These are phyloP conservation scores for Funneliformis caledonium DNA, from an alignment of 371 early-diverging fungal species.

Conservation along the genomic window DNA sequence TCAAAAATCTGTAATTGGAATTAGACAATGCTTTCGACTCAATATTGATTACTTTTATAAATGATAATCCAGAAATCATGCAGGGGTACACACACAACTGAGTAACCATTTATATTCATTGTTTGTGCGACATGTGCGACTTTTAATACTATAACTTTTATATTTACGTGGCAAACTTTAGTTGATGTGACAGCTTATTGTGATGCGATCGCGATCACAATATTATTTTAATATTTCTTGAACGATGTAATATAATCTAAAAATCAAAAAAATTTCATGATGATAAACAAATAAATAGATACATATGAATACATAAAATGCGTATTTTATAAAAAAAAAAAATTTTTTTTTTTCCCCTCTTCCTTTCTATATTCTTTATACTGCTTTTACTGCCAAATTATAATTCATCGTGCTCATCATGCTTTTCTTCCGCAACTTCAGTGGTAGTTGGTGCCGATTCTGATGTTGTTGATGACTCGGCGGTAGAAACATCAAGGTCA, in stretches of 20 bases:
- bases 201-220: not conserved
- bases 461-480: not conserved
- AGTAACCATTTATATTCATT: not conserved
- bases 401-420: not conserved
- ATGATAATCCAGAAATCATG: not conserved
- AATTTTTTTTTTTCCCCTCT: no score
- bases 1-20: not conserved
- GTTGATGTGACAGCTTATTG: not conserved
- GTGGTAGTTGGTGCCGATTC: not conserved
- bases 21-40: no score
- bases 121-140: not conserved
- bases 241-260: no score
- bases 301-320: no score
- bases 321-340: no score
- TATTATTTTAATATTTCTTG: no score
- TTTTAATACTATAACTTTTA: not conserved
- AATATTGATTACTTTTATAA: not conserved
- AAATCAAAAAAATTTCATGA: no score
- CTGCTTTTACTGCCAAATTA: not conserved
- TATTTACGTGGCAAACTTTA: not conserved
- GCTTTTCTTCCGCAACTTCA: not conserved
- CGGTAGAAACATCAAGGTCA: slow-evolving; percentile 41
- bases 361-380: no score
- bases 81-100: not conserved
- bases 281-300: no score